phyloP scores from a whole-genome alignment of 345 rosid genomes.

The Conringia planisiliqua region DNA sequence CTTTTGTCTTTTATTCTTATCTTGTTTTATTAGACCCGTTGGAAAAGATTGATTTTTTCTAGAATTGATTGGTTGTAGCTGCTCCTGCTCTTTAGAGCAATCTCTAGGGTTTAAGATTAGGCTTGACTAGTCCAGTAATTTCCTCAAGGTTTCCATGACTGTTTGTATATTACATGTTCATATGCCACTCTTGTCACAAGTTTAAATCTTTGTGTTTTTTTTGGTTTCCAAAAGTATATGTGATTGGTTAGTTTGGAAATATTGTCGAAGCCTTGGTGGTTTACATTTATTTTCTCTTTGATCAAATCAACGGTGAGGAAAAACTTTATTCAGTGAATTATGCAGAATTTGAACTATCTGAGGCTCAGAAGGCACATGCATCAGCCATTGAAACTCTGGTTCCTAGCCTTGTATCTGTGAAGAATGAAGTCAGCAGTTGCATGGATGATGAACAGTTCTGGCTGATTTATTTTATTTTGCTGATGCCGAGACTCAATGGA shows the following conservation, averaged over 20 bases:
- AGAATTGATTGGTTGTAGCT: not conserved
- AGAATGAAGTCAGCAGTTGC: slow-evolving; percentile 37
- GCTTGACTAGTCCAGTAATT: not conserved
- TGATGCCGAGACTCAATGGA: slow-evolving; percentile 63
- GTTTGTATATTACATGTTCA: not conserved
- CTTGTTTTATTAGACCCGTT: not conserved
- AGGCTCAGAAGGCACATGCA: slow-evolving; percentile 55
- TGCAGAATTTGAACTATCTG: slow-evolving; percentile 64
- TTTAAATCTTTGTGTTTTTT: not conserved
- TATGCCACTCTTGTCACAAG: not conserved
- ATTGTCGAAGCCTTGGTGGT: not conserved
- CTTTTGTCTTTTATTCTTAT: not conserved
- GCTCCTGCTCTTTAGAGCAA: not conserved
- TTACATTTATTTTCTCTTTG: not conserved
- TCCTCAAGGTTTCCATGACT: not conserved
- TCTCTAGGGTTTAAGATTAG: not conserved
- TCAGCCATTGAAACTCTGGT: slow-evolving; percentile 50
- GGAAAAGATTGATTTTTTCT: not conserved
- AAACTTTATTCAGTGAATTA: not conserved
- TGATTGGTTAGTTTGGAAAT: not conserved
- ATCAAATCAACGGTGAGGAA: not conserved
- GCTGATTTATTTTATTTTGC: slow-evolving; percentile 66
- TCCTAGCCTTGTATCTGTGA: slow-evolving; percentile 51
- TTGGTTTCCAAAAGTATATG: not conserved
- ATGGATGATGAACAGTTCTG: slow-evolving; percentile 54